These are phyloP conservation scores for Limnanthes douglasii DNA, from an alignment of 345 rosid species.

Conservation along the genomic window DNA sequence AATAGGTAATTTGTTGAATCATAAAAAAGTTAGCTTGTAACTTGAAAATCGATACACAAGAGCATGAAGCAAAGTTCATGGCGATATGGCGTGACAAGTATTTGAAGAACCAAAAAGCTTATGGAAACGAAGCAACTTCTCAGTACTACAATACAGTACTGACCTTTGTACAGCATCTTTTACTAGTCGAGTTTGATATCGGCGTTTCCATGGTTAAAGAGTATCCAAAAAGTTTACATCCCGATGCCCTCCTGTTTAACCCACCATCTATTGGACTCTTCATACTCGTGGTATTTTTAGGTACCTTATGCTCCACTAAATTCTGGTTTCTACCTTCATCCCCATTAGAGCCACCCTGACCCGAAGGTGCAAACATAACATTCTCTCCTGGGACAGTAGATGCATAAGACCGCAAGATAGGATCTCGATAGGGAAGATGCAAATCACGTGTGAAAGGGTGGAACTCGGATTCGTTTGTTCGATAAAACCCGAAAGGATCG, in stretches of 20 bases:
- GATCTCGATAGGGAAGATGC: slow-evolving; percentile 38
- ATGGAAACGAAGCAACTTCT: slow-evolving; percentile 1
- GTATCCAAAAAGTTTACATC: slow-evolving; percentile 82
- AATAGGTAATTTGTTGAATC: too few relatives aligned
- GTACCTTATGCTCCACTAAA: slow-evolving; percentile 18
- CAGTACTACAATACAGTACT: slow-evolving; percentile 8
- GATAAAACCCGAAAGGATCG: slow-evolving; percentile 28
- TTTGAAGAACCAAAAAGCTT: slow-evolving; percentile 9
- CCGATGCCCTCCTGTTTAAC: slow-evolving; percentile 24
- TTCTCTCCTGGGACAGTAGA: slow-evolving; percentile 23
- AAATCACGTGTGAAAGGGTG: slow-evolving; percentile 31
- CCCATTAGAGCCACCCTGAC: slow-evolving; percentile 12
- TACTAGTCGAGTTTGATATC: slow-evolving; percentile 37
- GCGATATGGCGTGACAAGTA: too few relatives aligned
- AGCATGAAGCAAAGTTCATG: too few relatives aligned
- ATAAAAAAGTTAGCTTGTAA: too few relatives aligned
- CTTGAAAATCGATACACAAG: too few relatives aligned
- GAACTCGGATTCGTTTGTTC: slow-evolving; percentile 29
- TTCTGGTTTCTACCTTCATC: slow-evolving; percentile 25
- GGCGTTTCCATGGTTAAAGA: slow-evolving; percentile 42
- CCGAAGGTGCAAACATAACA: slow-evolving; percentile 15
- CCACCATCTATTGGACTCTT: slow-evolving; percentile 21
- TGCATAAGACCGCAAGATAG: slow-evolving; percentile 14
- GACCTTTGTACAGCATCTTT: slow-evolving; percentile 92
- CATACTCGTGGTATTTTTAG: slow-evolving; percentile 20